Percentiles rank a stretch among this genome's conserved stretches.
Evolutionary conservation across 2,329 filamentous ascomycete species (phyloP).

Genomic region (Fusarium pininemorale): DNA sequence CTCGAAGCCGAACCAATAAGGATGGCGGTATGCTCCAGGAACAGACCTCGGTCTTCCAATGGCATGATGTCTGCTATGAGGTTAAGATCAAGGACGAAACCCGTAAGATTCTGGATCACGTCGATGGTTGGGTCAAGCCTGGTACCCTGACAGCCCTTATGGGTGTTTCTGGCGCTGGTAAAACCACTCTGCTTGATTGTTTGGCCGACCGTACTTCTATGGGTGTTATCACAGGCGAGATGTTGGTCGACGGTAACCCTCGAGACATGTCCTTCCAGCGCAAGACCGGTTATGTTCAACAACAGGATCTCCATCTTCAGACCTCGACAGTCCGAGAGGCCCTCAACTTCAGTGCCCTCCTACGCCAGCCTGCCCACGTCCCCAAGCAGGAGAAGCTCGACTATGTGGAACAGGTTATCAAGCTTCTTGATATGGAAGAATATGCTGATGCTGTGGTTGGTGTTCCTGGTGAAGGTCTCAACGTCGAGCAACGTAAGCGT

Average conservation of each 20-base stretch:
- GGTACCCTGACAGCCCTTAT: conserved; percentile 90
- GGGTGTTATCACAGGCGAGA: conserved; percentile 87
- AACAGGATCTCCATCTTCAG: conserved; percentile 87
- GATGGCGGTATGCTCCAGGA: conserved; percentile 56
- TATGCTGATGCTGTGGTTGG: conserved; percentile 92
- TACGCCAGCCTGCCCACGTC: conserved; percentile 83
- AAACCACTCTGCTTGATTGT: conserved; percentile 89
- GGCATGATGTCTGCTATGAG: conserved; percentile 82
- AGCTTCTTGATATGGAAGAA: conserved; percentile 87
- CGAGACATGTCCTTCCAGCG: conserved; percentile 87
- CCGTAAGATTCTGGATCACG: conserved; percentile 81
- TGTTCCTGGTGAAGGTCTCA: conserved; percentile 86
- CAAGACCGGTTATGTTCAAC: conserved; percentile 91
- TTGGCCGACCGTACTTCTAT: conserved; percentile 87
- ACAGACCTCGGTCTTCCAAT: conserved; percentile 84
- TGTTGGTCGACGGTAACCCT: conserved; percentile 72
- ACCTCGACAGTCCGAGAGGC: conserved; percentile 91
- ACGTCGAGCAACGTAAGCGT: conserved; percentile 76
- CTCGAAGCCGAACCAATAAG: conserved; percentile 48
- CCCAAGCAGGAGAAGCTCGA: conserved; percentile 79
- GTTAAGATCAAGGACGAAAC: conserved; percentile 80
- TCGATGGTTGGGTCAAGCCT: conserved; percentile 94
- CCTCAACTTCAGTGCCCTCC: conserved; percentile 83
- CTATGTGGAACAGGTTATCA: conserved; percentile 91
- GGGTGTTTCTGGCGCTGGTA: conserved; percentile 93